Base-by-base conservation (phyloP, 2,329 filamentous ascomycete genomes). In the Aspergillus pseudoviridinutans region DNA sequence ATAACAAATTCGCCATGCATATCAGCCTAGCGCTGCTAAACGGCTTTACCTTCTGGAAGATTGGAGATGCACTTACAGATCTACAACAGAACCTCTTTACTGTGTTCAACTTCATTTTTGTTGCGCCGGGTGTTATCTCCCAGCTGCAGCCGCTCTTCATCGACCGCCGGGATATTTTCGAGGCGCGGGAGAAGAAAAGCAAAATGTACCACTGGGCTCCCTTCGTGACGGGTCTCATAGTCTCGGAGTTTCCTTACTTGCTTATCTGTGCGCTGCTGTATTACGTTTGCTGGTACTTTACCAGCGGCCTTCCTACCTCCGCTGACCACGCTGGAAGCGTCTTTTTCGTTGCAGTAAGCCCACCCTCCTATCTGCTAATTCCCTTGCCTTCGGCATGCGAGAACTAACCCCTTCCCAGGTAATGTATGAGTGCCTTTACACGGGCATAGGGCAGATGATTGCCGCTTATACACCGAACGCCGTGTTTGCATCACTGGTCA, bases 81-180 rank as follows among this genome's bases (percentile, higher is more conserved):
- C 83, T 91, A 78, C 87, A 91, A 66, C 84, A 88, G 70, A 82
- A 87, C 58, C 84, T 91, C 77, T 92, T 92, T 74, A 87, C 87
- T 0, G 74, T 78, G 50, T 89, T 89, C 71, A 71, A 88, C 20
- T 82, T 86, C 58, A 79, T 87, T 60, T 76, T 87, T 60, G 80
- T 81, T 5, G 74, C 77, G 0, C 76, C 79, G 1, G 74, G 73
- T 61, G 72, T 74, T 6, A 74, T 75, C 52, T 68, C 68, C 46
- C 74, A 76, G 24, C 75, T 91, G 47, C 86, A 88, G 0, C 85
- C 88, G 0, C 86, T 87, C 7, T 82, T 91, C 58, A 83, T 92
- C 64, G 90, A 90, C 66, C 81, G 79, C 65, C 83, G 88, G 68
- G 82, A 82, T 0, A 78, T 92, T 7, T 92, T 87, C 81, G 82